Base-by-base conservation (phyloP, 805 yeast species). In the Wickerhamiella siamensis region DNA sequence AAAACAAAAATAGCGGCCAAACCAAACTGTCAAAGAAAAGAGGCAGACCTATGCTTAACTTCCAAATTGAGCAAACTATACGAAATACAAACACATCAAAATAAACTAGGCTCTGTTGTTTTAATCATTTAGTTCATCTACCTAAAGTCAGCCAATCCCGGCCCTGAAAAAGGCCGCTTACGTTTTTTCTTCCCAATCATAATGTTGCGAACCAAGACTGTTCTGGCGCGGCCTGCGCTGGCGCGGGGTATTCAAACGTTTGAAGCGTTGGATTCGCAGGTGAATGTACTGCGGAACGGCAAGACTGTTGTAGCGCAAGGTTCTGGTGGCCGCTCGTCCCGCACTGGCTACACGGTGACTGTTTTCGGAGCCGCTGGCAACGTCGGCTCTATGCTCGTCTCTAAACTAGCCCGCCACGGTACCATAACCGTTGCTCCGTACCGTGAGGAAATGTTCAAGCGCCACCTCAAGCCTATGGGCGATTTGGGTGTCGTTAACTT, bases 291-390 rank as follows among this genome's bases (percentile, higher is more conserved):
- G 43, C 70, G 75, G 49, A 67, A 70, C 40, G 94, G 94, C 20
- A 81, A 83, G 56, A 79, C 84, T 35, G 69, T 75, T 51, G 59
- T 79, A 35, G 60, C 81, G n/a, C 66, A 69, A 29, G 94, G 94
- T 46, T 63, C 72, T 39, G 91, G 93, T 37, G 94, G 94, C 24
- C 58, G 69, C 44, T 79, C 88, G 4, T 81, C 93, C 22, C 72
- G 93, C 65, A 77, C 88, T 6, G 94, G 94, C 2, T 81, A 76
- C 62, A 81, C 87, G 3, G 94, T 87, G 18, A 81, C 94, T 1
- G 91, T 83, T 2, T 83, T 83, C 56, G 94, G 94, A 8, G 82
- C 79, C 31, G 65, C 77, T 37, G 94, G 94, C 2, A 77, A 79
- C 59, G 63, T 83, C 45, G 94, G 94, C 37, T 72, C 83, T 38